Base-by-base conservation (phyloP, 352 stramenopile species). In the Globisporangium cystogenes region DNA sequence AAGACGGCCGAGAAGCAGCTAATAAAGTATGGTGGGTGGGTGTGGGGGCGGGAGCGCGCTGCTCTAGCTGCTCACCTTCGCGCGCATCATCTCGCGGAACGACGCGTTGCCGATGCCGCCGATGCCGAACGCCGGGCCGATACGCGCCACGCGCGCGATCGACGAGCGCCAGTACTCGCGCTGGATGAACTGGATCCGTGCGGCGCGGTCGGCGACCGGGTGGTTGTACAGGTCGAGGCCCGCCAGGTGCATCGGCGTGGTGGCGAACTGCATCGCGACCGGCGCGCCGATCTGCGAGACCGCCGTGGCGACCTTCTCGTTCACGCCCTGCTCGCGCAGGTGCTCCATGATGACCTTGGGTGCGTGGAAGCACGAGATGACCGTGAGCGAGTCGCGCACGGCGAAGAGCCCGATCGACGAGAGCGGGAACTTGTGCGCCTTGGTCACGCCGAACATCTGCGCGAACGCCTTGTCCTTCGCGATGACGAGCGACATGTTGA, bases 141-240 rank as follows among this genome's bases (percentile, higher is more conserved):
- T 95, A 33, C 88, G 86, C 10, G 67, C 81, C 42, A 97, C 82
- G 31, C 88, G 80, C n/a, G 87, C 87, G 11, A 78, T 29, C 0
- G 85, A 84, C 6, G 86, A 96, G 53, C 88, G 90, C 53, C 84
- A 21, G 57, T 96, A 97, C 62, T 95, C 85, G 26, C 77, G 72
- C 57, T 70, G 63, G 15, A 97, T 56, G 53, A 97, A 95, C 16
- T 46, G 55, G 51, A 82, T 51, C 20, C 79, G 80, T 42, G 73
- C 58, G 7, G 59, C 33, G 5, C 67, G 31, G 16, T 48, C 51
- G 8, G 67, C 66, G n/a, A 63, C 58, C 24, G 68, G 64, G 64
- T 80, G 74, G 76, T 97, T 97, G 80, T 96, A 96, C 52, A 97
- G 48, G 55, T 97, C 88, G 26, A 97, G 67, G 14, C 85, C 86